Evolutionary conservation across 1,284 basidiomycete species (phyloP), one percentile per base, ranked within the genome.

Genomic region (Schizopora paradoxa): DNA sequence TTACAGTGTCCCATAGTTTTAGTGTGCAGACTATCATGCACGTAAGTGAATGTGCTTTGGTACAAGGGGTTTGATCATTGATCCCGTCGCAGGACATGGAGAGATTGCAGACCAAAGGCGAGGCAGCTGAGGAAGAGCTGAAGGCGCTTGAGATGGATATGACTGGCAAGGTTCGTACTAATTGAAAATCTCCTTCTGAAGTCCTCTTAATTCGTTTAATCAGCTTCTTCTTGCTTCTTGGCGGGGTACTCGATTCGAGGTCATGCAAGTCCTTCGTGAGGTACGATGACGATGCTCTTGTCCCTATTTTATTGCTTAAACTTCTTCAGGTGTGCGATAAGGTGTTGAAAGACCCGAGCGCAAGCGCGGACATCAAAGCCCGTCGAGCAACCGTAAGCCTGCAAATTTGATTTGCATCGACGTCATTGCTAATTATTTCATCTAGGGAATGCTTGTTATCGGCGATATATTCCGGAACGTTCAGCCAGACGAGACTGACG

Each of bases 141-240:
- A 77, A 84, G 47, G 86, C 87, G 14, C 66, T 99, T 36, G 95
- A 98, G 63, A 84, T 89, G 72, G 96, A 99, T 58, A 79, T 99
- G 57, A 95, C 91, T 13, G 91, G 91, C 50, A 97, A 94, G 72
- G 80, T 85, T 51, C 22, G 56, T 48, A 27, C n/a, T 16, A 21
- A 35, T 11, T 41, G 19, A 26, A 22, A 43, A 25, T 23, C 22
- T n/a, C 6, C 48, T 25, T 26, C 44, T 43, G 6, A 27, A 27
- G 25, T 21, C 47, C 22, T 18, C 48, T 46, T 49, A 21, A 46
- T 29, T 26, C 6, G 25, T 51, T 6, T 37, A 21, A 25, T 6
- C 51, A 88, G 84, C 91, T 95, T 62, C 77, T 97, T 66, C 77
- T 96, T 25, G 92, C 92, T 6, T 94, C 93, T 21, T 97, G 93